phyloP scores from a whole-genome alignment of 352 stramenopile genomes.

The Phytophthora foliorum region DNA sequence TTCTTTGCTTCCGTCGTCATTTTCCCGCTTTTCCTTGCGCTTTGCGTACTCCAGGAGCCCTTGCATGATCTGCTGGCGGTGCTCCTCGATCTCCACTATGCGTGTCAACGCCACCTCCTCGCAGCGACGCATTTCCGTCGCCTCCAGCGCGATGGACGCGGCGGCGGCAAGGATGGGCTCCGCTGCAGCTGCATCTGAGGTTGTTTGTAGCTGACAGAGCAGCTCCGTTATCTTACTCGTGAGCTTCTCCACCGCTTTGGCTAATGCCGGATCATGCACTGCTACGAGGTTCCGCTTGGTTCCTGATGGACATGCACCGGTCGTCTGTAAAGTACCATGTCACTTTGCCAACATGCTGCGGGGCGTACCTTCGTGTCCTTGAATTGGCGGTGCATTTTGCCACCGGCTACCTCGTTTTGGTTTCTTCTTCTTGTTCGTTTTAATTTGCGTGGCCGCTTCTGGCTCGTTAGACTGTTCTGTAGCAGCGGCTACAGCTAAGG shows the following conservation, averaged over 20 bases:
- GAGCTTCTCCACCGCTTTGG: slow-evolving; percentile 73
- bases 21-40: slow-evolving; percentile 53
- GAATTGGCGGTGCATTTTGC: slow-evolving; percentile 4
- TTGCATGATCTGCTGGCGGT: slow-evolving; percentile 70
- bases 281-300: slow-evolving; percentile 34
- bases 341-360: background rate
- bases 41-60: slow-evolving; percentile 67
- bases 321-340: slow-evolving; percentile 7
- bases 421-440: slow-evolving; percentile 32
- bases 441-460: background rate
- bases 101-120: slow-evolving; percentile 56
- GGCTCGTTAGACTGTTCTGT: slow-evolving; percentile 11
- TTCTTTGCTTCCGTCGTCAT: slow-evolving; percentile 13
- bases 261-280: slow-evolving; percentile 65
- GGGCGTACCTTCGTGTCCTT: background rate
- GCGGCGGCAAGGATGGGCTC: slow-evolving; percentile 45
- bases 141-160: slow-evolving; percentile 48
- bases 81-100: slow-evolving; percentile 70
- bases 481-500: slow-evolving; percentile 32
- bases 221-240: slow-evolving; percentile 57
- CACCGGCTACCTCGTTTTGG: slow-evolving; percentile 21
- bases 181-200: slow-evolving; percentile 24
- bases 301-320: slow-evolving; percentile 1
- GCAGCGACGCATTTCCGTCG: slow-evolving; percentile 58
- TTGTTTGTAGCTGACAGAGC: slow-evolving; percentile 35